Base-by-base conservation (phyloP, 1,284 basidiomycete genomes). In the Coriolopsis trogii region DNA sequence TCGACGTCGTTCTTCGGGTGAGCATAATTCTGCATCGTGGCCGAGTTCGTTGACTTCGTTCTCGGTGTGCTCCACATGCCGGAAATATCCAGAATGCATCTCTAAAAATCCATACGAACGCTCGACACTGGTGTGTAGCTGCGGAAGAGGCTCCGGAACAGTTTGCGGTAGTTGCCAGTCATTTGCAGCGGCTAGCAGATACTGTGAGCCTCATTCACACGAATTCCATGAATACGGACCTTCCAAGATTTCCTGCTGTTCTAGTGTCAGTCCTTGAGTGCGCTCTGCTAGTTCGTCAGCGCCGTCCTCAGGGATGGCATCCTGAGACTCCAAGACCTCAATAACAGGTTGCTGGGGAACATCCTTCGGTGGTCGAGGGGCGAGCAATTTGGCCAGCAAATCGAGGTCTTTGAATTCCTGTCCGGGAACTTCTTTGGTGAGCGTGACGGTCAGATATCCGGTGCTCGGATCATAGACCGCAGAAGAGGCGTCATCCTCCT, bases 21-120 rank as follows among this genome's bases (percentile, higher is more conserved):
- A 53, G 37, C 73, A 71, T 0, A 65, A 75, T 69, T 92, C 89
- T 15, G 77, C 84, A 52, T 85, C 77, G n/a, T 69, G 45, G 4
- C 87, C 89, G 10, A 92, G 75, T 61, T 90, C 89, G 61, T 91
- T 89, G 12, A 89, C 73, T 62, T 91, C 89, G 62, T 92, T 92
- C 66, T 86, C 87, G 8, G 79, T 80, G 58, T 87, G 80, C n/a
- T 70, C 67, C 15, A 84, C 82, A 66, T 90, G 84, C 46, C 70
- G 73, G 63, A 92, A 87, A 65, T 88, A 91, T 12, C 87, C 86
- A 0, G 80, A 79, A 64, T 92, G 78, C 63, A 80, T 72, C 63
- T 88, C 73, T 53, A 92, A 68, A 67, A 92, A 92, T 3, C 89
- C 90, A 60, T 92, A 92, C 9, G 70, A 75, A 45, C 73, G 78